Evolutionary conservation across 306 rosid genomes (phyloP).

Genomic region (Ziziphus jujuba): DNA sequence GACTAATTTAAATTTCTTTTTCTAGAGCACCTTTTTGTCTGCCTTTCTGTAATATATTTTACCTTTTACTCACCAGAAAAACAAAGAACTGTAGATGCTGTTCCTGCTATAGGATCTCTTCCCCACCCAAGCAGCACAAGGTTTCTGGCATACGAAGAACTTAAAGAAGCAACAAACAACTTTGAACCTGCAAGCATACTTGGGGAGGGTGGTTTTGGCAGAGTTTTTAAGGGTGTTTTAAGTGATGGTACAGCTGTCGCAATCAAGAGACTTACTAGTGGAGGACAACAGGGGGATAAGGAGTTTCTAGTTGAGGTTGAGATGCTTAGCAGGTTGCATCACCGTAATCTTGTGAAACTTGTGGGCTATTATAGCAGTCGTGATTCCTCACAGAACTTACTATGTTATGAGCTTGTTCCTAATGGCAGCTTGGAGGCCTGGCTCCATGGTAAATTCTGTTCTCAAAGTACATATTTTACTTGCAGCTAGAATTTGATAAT

Average conservation of each 20-base stretch:
- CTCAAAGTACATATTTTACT: conserved; percentile 14
- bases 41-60: conserved; percentile 4
- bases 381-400: conserved; percentile 84
- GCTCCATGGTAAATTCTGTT: conserved; percentile 85
- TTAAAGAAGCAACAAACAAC: conserved; percentile 91
- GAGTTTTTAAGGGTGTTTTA: conserved; percentile 86
- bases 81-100: conserved; percentile 44
- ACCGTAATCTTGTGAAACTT: conserved; percentile 92
- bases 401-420: conserved; percentile 96
- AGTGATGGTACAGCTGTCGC: conserved; percentile 95
- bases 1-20: not conserved
- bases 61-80: conserved; percentile 52
- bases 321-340: conserved; percentile 98
- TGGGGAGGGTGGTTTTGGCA: conserved; percentile 98
- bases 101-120: conserved; percentile 57
- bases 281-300: conserved; percentile 96
- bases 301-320: conserved; percentile 94
- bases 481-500: conserved; percentile 1
- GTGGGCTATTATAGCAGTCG: conserved; percentile 86
- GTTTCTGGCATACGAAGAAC: conserved; percentile 90
- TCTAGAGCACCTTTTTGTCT: not conserved
- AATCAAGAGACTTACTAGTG: conserved; percentile 86
- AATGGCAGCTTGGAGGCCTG: conserved; percentile 99
- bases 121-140: conserved; percentile 93
- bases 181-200: conserved; percentile 75